Conservation (phyloP, 805 yeast species). For the Yarrowia porcina region DNA sequence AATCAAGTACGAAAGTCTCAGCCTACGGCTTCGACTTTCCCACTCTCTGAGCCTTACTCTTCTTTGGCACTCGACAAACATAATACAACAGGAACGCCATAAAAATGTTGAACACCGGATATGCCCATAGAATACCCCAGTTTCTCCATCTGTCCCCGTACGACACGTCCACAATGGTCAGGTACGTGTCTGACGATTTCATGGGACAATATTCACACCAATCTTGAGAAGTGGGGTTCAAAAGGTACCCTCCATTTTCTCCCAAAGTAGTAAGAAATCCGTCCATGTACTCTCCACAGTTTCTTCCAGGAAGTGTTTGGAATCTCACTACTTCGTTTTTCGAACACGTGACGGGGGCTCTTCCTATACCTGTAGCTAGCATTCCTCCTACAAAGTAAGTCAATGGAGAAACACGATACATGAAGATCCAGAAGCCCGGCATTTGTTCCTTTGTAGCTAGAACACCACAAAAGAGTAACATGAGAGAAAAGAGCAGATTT, state of each 20-base stretch:
- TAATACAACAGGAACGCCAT: slow-evolving; percentile 52
- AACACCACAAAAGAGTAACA: slow-evolving; percentile 63
- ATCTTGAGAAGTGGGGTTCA: slow-evolving; percentile 45
- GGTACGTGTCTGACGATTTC: slow-evolving; percentile 56
- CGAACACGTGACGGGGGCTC: slow-evolving; percentile 48
- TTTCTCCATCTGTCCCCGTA: slow-evolving; percentile 51
- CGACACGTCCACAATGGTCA: slow-evolving; percentile 41
- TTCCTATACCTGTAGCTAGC: slow-evolving; percentile 47
- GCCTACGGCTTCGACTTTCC: too few species aligned
- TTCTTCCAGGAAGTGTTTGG: slow-evolving; percentile 52
- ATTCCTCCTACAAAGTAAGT: slow-evolving; percentile 64
- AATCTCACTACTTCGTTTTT: slow-evolving; percentile 47
- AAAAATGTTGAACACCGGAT: slow-evolving; percentile 46
- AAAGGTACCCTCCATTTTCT: slow-evolving; percentile 45
- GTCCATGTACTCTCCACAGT: slow-evolving; percentile 56
- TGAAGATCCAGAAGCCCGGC: slow-evolving; percentile 81
- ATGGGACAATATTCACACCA: slow-evolving; percentile 61
- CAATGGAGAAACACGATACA: slow-evolving; percentile 66
- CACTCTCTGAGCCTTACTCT: not conserved
- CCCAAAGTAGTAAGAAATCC: slow-evolving; percentile 41
- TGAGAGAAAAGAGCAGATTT: slow-evolving; percentile 51
- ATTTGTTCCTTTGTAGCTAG: slow-evolving; percentile 51
- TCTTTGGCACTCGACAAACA: slow-evolving; percentile 64
- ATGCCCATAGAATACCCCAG: slow-evolving; percentile 54
- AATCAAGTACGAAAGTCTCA: too few species aligned